Evolutionary conservation across 352 stramenopile species (phyloP), one percentile per base, ranked within the genome.

Genomic region (Phytophthora pluvialis): DNA sequence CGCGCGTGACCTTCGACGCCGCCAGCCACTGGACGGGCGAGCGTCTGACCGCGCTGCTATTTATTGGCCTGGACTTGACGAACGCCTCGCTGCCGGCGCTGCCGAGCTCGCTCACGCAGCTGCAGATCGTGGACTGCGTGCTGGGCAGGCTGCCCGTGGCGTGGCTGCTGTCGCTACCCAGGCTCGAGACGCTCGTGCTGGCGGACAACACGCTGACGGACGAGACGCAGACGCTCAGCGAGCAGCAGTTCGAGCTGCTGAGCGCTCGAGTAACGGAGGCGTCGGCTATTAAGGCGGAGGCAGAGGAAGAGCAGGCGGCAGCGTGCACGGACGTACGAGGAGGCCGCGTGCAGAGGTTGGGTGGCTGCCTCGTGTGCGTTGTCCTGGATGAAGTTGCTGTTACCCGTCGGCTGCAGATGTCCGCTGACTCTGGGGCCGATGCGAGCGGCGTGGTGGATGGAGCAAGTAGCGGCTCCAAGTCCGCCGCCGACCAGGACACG

Each of bases 61-160:
- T 82, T 69, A 71, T 73, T 60, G 74, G 74, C 11, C 46, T 82
- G 31, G 60, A 80, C 49, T 31, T 82, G 40, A 56, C 60, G 1
- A 57, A 70, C 35, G 9, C 60, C 3, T 35, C 50, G 32, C 45
- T 82, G 1, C 71, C 71, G 3, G 26, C n/a, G 25, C 56, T 78
- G 3, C 71, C 74, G 6, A 6, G 13, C 1, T 71, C 68, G 13
- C 51, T 82, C 11, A 49, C 13, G 5, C 35, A 65, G 2, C 40
- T 80, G 44, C 55, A 65, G 1, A 59, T 82, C 21, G 55, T 64
- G 32, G 28, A 64, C 39, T 80, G 71, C 35, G 60, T 70, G 16
- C 18, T 82, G 2, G 29, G 51, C 2, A 39, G 21, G 4, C 13
- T 79, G n/a, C 60, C 71, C 1, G 32, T 73, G 12, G 29, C 21